These are phyloP conservation scores for Phytophthora sp. DNA, from an alignment of 352 stramenopile species.

Conservation along the genomic window DNA sequence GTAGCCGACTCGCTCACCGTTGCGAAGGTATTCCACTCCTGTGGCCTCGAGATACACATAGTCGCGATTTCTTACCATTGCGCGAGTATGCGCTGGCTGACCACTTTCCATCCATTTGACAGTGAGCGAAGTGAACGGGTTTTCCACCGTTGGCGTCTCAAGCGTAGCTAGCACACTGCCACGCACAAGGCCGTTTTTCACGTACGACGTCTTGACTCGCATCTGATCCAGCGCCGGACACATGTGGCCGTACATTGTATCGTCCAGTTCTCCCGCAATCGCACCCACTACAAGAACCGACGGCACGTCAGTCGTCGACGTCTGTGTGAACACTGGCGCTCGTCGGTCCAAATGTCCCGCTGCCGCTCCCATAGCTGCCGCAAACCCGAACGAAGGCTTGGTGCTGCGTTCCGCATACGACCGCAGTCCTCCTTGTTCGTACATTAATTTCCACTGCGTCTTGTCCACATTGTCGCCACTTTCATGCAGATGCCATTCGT, in stretches of 20 bases:
- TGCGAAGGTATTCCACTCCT: constrained; percentile 48
- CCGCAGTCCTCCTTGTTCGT: constrained; percentile 35
- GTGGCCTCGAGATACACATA: constrained; percentile 60
- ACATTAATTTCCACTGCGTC: constrained; percentile 41
- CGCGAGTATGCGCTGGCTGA: constrained; percentile 34
- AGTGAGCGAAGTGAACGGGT: constrained; percentile 44
- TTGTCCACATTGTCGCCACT: constrained; percentile 31
- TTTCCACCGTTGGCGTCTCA: constrained; percentile 33
- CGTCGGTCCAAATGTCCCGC: constrained; percentile 18
- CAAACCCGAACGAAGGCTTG: constrained; percentile 11
- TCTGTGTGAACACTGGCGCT: constrained; percentile 16
- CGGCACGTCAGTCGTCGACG: constrained; percentile 14
- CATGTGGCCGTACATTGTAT: constrained; percentile 43
- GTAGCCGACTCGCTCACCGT: constrained; percentile 64
- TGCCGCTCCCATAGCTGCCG: constrained; percentile 18
- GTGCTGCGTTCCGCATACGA: constrained; percentile 37
- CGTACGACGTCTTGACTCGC: constrained; percentile 51
- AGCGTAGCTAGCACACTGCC: constrained; percentile 48
- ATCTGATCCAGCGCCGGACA: constrained; percentile 42
- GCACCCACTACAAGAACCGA: constrained; percentile 39
- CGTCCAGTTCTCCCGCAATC: constrained; percentile 48
- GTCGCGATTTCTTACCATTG: constrained; percentile 55
- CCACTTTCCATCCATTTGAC: constrained; percentile 61
- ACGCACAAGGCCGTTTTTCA: constrained; percentile 42
- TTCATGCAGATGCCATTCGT: constrained; percentile 35